These are phyloP conservation scores for Fomitopsis palustris DNA, from an alignment of 1,284 basidiomycete species.

Conservation along the genomic window DNA sequence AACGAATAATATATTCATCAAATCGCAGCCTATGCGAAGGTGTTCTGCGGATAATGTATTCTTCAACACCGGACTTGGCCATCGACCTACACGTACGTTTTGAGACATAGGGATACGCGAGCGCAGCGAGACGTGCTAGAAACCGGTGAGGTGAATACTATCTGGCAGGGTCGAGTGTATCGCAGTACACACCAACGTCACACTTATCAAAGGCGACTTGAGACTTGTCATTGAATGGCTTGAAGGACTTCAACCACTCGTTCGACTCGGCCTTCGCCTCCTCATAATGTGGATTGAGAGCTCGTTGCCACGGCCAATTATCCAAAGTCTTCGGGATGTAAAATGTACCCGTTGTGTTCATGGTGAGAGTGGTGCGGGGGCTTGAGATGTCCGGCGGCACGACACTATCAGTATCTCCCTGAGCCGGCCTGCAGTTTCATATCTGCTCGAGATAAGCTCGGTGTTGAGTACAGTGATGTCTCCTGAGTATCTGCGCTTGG, in stretches of 20 bases:
- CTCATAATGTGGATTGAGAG: slow-evolving; percentile 21
- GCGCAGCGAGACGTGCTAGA: slow-evolving; percentile 26
- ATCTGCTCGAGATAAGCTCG: too few species aligned
- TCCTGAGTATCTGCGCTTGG: too few species aligned
- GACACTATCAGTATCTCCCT: too few species aligned
- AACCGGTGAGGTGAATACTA: slow-evolving; percentile 13
- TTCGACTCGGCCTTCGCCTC: slow-evolving; percentile 22
- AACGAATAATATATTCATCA: slow-evolving; percentile 38
- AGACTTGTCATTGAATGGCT: slow-evolving; percentile 20
- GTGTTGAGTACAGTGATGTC: too few species aligned
- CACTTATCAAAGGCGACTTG: slow-evolving; percentile 28
- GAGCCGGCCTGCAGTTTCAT: too few species aligned
- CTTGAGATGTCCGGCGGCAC: too few species aligned
- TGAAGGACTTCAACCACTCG: slow-evolving; percentile 28
- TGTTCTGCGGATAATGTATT: slow-evolving; percentile 10
- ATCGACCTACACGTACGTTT: slow-evolving; percentile 12
- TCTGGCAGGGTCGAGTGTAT: background rate
- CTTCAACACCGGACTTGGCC: background rate
- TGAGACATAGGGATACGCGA: slow-evolving; percentile 15
- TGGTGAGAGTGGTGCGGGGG: too few species aligned
- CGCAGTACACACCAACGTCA: slow-evolving; percentile 20
- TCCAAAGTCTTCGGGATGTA: slow-evolving; percentile 18
- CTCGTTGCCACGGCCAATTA: slow-evolving; percentile 8
- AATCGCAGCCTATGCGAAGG: slow-evolving; percentile 29
- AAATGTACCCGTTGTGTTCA: background rate